phyloP scores from a whole-genome alignment of 768 basidiomycete species.

The Tylopilus vinaceipallidus region DNA sequence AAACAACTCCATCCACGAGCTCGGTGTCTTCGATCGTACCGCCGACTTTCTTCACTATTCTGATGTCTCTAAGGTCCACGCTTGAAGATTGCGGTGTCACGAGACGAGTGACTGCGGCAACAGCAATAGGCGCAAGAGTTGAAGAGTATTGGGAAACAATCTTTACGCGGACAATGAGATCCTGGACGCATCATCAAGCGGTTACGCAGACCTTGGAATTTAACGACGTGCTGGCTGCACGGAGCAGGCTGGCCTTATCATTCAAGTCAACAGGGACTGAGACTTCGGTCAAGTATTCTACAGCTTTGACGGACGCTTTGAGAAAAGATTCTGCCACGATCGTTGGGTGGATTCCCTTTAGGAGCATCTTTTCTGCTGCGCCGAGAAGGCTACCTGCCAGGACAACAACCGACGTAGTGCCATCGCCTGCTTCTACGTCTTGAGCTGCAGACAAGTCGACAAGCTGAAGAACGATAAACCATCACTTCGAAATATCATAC shows the following conservation, averaged over 20 bases:
- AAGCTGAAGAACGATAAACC: conserved; percentile 49
- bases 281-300: conserved; percentile 91
- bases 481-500: neutral
- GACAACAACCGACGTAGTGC: conserved; percentile 96
- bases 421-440: conserved; percentile 98
- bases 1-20: conserved; percentile 92
- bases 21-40: conserved; percentile 99
- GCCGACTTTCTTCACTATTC: conserved; percentile 96
- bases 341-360: conserved; percentile 97
- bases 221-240: conserved; percentile 91
- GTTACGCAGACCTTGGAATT: conserved; percentile 79
- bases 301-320: conserved; percentile 87
- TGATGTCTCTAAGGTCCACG: conserved; percentile 94
- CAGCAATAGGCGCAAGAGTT: conserved; percentile 96
- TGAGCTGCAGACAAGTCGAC: conserved; percentile 98
- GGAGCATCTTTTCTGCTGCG: conserved; percentile 94
- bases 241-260: conserved; percentile 80
- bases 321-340: conserved; percentile 96
- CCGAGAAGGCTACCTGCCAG: conserved; percentile 90
- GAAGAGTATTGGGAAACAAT: conserved; percentile 99
- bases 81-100: conserved; percentile 87
- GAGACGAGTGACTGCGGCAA: conserved; percentile 91
- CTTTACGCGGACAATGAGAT: conserved; percentile 39
- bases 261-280: conserved; percentile 89
- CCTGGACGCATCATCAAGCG: neutral